phyloP scores from a whole-genome alignment of 495 filamentous ascomycete genomes.

The Lophiotrema nucula region DNA sequence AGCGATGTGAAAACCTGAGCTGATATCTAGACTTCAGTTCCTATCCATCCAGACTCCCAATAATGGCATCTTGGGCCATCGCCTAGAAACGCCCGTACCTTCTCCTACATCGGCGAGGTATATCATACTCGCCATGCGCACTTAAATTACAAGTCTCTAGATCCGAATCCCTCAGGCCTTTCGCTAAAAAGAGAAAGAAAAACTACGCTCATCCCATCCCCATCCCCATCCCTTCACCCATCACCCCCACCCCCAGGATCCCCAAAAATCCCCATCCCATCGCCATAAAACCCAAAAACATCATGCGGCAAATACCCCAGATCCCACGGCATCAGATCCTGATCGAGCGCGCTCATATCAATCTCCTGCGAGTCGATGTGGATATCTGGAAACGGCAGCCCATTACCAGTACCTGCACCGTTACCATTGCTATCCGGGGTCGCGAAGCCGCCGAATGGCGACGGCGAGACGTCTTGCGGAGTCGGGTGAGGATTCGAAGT shows the following conservation, averaged over 20 bases:
- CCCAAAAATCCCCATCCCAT: slow-evolving; percentile 5
- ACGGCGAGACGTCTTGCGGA: slow-evolving; percentile 44
- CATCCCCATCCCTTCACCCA: too few relatives aligned
- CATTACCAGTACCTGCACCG: slow-evolving; percentile 30
- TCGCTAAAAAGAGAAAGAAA: too few relatives aligned
- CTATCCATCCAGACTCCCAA: too few relatives aligned
- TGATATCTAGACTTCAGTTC: too few relatives aligned
- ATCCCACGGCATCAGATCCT: slow-evolving; percentile 62
- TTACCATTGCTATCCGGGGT: slow-evolving; percentile 38
- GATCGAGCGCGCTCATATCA: slow-evolving; percentile 56
- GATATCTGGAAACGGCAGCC: slow-evolving; percentile 48
- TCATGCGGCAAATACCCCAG: slow-evolving; percentile 67
- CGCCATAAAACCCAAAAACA: slow-evolving; percentile 55
- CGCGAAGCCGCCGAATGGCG: slow-evolving; percentile 32
- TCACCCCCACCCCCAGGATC: slow-evolving; percentile 1
- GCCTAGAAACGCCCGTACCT: too few relatives aligned
- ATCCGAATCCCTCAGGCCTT: too few relatives aligned
- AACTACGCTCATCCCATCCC: too few relatives aligned
- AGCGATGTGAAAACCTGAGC: too few relatives aligned
- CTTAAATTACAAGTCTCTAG: too few relatives aligned
- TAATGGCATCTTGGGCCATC: too few relatives aligned
- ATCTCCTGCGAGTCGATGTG: slow-evolving; percentile 72
- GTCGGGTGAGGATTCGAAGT: slow-evolving; percentile 34
- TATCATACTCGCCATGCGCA: too few relatives aligned
- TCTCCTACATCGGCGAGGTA: too few relatives aligned